Evolutionary conservation across 2,329 filamentous ascomycete genomes (phyloP), one percentile per base, ranked within the genome.

Genomic region (Sporothrix protearum): DNA sequence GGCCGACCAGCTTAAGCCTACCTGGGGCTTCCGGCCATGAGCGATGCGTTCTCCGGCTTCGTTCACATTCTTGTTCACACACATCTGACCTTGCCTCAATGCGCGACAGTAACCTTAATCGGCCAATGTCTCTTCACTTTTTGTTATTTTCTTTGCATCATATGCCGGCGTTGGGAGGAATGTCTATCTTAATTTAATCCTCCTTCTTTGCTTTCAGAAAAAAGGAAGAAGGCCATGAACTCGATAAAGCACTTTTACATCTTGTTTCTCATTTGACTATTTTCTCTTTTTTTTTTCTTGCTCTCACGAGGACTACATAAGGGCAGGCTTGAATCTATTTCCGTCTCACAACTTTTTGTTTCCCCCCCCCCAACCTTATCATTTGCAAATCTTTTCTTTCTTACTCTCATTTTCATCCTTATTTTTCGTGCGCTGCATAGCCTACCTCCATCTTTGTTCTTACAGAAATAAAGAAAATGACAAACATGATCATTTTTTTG

Each of bases 1-100:
- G 79, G 81, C 83, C 71, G 81, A 88, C 75, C 83, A 84, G 75
- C 82, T 90, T 73, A 89, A 89, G 81, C 88, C 88, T 57, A 80
- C 82, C 69, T 89, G 87, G 88, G 81, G 78, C 74, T 85, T 89
- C 81, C 85, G 86, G 71, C 77, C 80, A 69, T 78, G n/a, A 67
- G 64, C 10, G n/a, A n/a, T 22, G 19, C 1, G 12, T 22, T 36
- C n/a, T 5, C n/a, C 2, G 3, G 5, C 25, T 14, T 45, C 22
- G 9, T 22, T 45, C n/a, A 28, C 36, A 64, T n/a, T n/a, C 14
- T 22, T 8, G 33, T 8, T 36, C 33, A 36, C 33, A 61, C 59
- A 64, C 12, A 10, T 45, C 36, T n/a, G 59, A 64, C 59, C n/a
- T 28, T 45, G 59, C 36, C 36, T 28, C 36, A 25, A 16, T 45